Evolutionary conservation across 352 stramenopile genomes (phyloP).

Genomic region (Pythium scleroteichum): DNA sequence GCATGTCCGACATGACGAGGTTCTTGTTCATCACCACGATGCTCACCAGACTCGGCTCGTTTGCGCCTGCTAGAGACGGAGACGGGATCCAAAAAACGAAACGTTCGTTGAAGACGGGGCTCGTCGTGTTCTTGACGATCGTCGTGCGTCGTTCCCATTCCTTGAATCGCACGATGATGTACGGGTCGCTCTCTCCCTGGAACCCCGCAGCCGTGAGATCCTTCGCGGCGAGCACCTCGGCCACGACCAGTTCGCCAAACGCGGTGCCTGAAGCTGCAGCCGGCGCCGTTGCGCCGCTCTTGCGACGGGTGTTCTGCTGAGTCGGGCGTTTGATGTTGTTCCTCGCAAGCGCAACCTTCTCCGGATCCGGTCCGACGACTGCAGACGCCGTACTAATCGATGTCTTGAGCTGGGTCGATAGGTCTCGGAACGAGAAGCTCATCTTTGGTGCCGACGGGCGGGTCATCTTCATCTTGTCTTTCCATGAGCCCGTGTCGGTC

Average conservation of each 20-base stretch:
- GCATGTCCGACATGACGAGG: constrained; percentile 40
- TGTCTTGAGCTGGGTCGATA: constrained; percentile 58
- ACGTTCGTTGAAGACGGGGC: constrained; percentile 58
- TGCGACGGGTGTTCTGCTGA: constrained; percentile 13
- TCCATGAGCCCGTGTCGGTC: constrained; percentile 45
- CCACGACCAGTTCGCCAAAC: constrained; percentile 69
- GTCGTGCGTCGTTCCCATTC: constrained; percentile 38
- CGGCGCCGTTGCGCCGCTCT: constrained; percentile 5
- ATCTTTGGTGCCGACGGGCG: constrained; percentile 24
- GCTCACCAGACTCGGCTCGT: constrained; percentile 45
- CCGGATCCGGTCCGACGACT: constrained; percentile 10
- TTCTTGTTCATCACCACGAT: constrained; percentile 54
- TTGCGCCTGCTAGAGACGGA: constrained; percentile 8
- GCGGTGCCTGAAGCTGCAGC: neutral
- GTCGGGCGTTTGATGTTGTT: constrained; percentile 57
- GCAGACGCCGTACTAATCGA: constrained; percentile 22
- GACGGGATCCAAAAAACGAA: constrained; percentile 76
- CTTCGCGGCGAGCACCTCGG: constrained; percentile 58
- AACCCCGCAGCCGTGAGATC: constrained; percentile 46
- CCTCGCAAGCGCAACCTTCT: constrained; percentile 19
- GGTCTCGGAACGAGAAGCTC: constrained; percentile 39
- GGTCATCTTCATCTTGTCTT: constrained; percentile 50
- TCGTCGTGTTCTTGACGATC: constrained; percentile 30
- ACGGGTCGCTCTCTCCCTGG: constrained; percentile 41
- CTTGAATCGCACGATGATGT: constrained; percentile 47